These are phyloP conservation scores for Kwoniella dendrophila DNA, from an alignment of 768 basidiomycete genomes.

Conservation along the genomic window DNA sequence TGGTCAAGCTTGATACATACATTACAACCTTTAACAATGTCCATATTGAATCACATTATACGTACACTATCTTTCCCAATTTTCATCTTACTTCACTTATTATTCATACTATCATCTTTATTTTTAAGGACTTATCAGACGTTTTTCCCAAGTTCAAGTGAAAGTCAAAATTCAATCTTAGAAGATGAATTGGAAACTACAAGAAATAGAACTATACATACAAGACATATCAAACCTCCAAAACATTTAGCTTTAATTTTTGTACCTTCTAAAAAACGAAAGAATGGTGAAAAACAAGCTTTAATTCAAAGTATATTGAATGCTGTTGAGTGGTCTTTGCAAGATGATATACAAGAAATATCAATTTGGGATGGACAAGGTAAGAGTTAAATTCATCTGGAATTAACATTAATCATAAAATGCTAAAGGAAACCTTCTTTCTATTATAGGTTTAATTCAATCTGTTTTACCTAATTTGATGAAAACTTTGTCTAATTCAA, in stretches of 20 bases:
- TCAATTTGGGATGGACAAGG: slow-evolving; percentile 21
- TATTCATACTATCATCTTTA: slow-evolving; percentile 15
- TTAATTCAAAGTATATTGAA: slow-evolving; percentile 10
- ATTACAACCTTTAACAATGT: background rate
- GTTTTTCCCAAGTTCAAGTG: background rate
- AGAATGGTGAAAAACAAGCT: slow-evolving; percentile 14
- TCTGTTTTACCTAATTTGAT: slow-evolving; percentile 16
- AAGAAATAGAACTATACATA: too few relatives aligned
- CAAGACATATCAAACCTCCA: background rate
- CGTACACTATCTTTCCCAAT: slow-evolving; percentile 14
- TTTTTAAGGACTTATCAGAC: slow-evolving; percentile 19
- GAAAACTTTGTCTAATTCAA: background rate
- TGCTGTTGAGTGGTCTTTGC: slow-evolving; percentile 9
- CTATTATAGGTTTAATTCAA: slow-evolving; percentile 10
- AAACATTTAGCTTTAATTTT: slow-evolving; percentile 20
- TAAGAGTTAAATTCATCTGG: background rate
- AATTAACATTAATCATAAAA: background rate
- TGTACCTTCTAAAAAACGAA: slow-evolving; percentile 2
- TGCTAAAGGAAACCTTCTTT: background rate
- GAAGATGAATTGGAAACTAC: too few relatives aligned
- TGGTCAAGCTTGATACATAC: background rate
- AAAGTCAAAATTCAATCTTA: background rate
- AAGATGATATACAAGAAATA: slow-evolving; percentile 14
- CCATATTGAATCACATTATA: background rate
- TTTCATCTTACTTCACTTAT: slow-evolving; percentile 23